Base-by-base conservation (phyloP, 2,329 filamentous ascomycete genomes). In the Immersiporthe knoxdaviesiana region DNA sequence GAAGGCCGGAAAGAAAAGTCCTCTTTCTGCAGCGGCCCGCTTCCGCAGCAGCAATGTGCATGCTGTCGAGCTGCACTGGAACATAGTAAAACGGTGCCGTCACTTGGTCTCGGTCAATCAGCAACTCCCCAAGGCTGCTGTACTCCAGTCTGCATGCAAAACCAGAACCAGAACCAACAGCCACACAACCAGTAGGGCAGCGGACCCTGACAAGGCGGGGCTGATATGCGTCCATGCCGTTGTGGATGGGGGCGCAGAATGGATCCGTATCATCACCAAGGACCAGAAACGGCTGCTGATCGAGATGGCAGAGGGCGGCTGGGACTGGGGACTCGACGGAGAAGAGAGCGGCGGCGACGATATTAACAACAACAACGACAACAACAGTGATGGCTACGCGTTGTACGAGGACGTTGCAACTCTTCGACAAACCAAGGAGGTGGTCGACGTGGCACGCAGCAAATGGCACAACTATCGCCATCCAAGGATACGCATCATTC, bases 241-340 rank as follows among this genome's bases (percentile, higher is more conserved):
- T 2, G 76, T 78, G 2, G 77, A 79, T 50, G 74, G 75, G 39
- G 78, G 78, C 5, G 74, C 74, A 1, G 74, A 74, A 27, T 80
- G 78, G 78, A 70, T 80, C 41, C 78, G 78, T 37, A 75, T 79
- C 61, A 56, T 79, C 30, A 76, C 73, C 59, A 77, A 75, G n/a
- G 74, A 76, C 0, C 73, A 76, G 44, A 70, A 70, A 37, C 74
- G 74, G 18, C 71, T 80, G n/a, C 66, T 76, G 41, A 71, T 75
- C 39, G 75, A 79, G 68, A 74, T 80, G 68, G 74, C 76, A n/a
- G 75, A 75, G n/a, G 75, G 73, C 30, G 77, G 77, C 0, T 79
- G 78, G 76, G 72, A 72, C 54, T 72, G 71, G 71, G 58, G 63
- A 16, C 18, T 11, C 3, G 68, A 70, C 7, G 71, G 63, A 1